Base-by-base conservation (phyloP, 164 flowering plant genomes). In the Magnolia officinalis region DNA sequence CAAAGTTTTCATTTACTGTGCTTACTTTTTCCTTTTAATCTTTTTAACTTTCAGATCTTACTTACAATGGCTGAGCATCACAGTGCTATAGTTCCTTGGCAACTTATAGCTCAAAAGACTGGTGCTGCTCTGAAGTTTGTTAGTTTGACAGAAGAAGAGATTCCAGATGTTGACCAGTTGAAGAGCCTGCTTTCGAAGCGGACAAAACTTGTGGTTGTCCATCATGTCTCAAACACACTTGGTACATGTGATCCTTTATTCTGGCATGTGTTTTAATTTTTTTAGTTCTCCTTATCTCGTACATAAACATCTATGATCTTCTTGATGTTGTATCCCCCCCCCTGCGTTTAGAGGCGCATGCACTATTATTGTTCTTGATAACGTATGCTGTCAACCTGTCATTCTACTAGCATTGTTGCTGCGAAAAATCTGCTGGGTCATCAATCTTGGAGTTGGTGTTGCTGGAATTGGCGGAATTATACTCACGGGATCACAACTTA, bases 31-130 rank as follows among this genome's bases (percentile, higher is more conserved):
- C 45, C 45, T 37, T 37, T 37, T 37, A 4, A 37, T 37, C 45
- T 37, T 55, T 55, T 52, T 52, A 7, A 52, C 18, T 81, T 84
- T 76, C 97, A 94, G 99, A 77, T 96, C 68, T 31, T 96, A 50
- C 89, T 92, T 45, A 91, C 98, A 31, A 73, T 94, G 75, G 99
- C 98, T 75, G 99, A 96, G 78, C 99, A 96, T 86, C 99, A 96
- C 74, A 96, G 99, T 84, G 88, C 89, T n/a, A 89, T 96, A 80
- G 98, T 96, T 81, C 99, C 99, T 8, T 96, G 98, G 98, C 99
- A 94, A 87, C 23, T 94, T 76, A 90, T 93, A 16, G 89, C 98
- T 73, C 86, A 94, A 81, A 91, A 89, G 75, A 91, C 97, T 73
- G 98, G 99, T 79, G 97, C 95, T 7, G 29, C 79, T 80, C 82